Evolutionary conservation across 2,329 filamentous ascomycete genomes (phyloP), one percentile per base, ranked within the genome.

Genomic region (Zymoseptoria brevis): DNA sequence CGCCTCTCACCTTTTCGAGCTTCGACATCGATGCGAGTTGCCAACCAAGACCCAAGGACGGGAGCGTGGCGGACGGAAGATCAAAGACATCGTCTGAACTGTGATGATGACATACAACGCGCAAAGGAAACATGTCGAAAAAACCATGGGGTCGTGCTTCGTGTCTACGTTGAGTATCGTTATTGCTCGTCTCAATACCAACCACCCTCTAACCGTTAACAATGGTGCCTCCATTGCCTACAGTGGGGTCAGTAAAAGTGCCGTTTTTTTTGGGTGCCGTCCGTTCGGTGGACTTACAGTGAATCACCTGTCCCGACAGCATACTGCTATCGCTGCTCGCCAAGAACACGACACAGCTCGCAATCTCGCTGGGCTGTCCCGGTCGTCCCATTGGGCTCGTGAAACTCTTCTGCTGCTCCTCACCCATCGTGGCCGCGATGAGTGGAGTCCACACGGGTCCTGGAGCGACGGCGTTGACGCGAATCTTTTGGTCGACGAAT

Each of bases 401-500:
- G 72, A 93, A 93, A 61, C 87, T 76, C 73, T 90, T 84, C 74
- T 90, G 84, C 0, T 87, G 87, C 62, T 86, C 77, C 2, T 85
- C 79, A 57, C 77, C 82, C 87, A 91, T 90, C 0, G 87, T 90
- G 0, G 85, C 76, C 0, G 87, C 87, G 57, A 90, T 89, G 2
- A 91, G 77, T 0, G 88, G 87, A 0, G 87, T 90, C 87, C 87
- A 90, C 16, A 91, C 87, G 55, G 89, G 87, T 0, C 90, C 89
- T 6, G 89, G 89, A 11, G 87, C 89, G 2, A 95, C 81, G 19
- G 84, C 83, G 64, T 91, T 92, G 64, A 90, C 87, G n/a, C 71
- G 82, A 66, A 94, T 91, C 2, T 88, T 89, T 64, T 85, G 85
- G 62, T 75, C 72, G 24, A 90, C 75, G 65, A 86, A 86, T 72